Conservation (phyloP, 768 basidiomycete genomes). For the Phaffia tasmanica region DNA sequence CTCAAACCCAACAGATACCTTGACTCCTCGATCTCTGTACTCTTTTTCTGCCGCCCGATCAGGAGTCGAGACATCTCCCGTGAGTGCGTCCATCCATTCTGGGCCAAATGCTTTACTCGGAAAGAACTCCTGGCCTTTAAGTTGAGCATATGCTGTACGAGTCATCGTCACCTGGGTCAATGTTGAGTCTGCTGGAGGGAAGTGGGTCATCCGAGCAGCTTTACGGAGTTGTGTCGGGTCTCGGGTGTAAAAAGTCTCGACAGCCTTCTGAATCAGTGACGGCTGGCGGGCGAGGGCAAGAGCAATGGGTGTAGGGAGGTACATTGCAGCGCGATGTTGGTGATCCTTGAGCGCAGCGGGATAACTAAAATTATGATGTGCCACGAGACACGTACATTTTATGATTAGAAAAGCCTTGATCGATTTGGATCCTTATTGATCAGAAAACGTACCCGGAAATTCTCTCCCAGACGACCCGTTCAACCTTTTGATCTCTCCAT, state of each 20-base stretch:
- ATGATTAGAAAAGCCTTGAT: not conserved
- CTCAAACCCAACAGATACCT: slow-evolving; percentile 92
- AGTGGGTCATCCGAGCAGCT: slow-evolving; percentile 79
- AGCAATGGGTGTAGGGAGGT: slow-evolving; percentile 68
- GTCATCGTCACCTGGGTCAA: slow-evolving; percentile 64
- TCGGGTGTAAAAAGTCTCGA: slow-evolving; percentile 88
- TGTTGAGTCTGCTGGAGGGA: slow-evolving; percentile 53
- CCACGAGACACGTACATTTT: not conserved
- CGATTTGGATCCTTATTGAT: not conserved
- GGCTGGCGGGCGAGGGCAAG: slow-evolving; percentile 56
- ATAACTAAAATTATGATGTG: slow-evolving; percentile 46
- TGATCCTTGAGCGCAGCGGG: slow-evolving; percentile 55
- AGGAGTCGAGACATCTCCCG: slow-evolving; percentile 18
- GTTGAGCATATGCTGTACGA: slow-evolving; percentile 84
- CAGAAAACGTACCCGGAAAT: slow-evolving; percentile 49
- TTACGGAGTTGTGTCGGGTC: slow-evolving; percentile 81
- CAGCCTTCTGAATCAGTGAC: slow-evolving; percentile 67
- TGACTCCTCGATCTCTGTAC: slow-evolving; percentile 81
- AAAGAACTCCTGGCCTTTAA: slow-evolving; percentile 80
- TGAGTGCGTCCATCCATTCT: slow-evolving; percentile 33
- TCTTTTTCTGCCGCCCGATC: slow-evolving; percentile 60
- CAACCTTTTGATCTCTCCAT: slow-evolving; percentile 48
- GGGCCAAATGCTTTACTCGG: slow-evolving; percentile 78
- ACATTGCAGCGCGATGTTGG: slow-evolving; percentile 64
- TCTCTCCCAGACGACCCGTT: slow-evolving; percentile 57